Evolutionary conservation across 306 rosid species (phyloP), one percentile per base, ranked within the genome.

Genomic region (Macrotyloma uniflorum): DNA sequence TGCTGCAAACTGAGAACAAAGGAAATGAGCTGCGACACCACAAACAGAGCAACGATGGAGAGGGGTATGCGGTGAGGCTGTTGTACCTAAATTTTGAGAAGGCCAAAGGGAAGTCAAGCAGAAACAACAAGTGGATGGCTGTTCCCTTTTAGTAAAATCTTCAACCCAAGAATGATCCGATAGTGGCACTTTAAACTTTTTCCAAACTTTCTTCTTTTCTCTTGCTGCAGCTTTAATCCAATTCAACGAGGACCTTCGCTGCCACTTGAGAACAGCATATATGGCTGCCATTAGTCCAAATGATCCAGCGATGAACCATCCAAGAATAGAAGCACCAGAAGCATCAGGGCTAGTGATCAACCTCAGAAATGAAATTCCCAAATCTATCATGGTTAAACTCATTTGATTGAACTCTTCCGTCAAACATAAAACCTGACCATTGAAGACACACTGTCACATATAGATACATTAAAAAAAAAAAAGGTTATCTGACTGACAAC

Each of bases 11-110:
- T 71, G 89, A 55, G 90, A 89, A 86, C 96, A 91, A 65, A 65
- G 78, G 75, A 83, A 91, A 91, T 91, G 96, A 79, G 96, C 93
- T 43, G 91, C 96, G 1, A 84, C 96, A 35, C 96, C 96, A 74
- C 96, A 91, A 79, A 91, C 96, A 22, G 91, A 83, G 91, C 96
- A 91, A 67, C 86, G 96, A 70, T 91, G 96, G 68, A 89, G 84
- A 83, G 90, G 91, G 76, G 80, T 80, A 28, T 61, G 79, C 0
- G 74, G 85, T 13, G 84, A 53, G 26, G 85, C 82, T 79, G 90
- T 83, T 76, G 93, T 63, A 8, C 90, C 89, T 70, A 88, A 51
- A 85, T 84, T 89, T 49, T 89, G 91, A 79, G 87, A 84, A 72
- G 89, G 86, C 83, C 88, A 83, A 28, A 89, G 81, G 32, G 96